phyloP scores from a whole-genome alignment of 2,329 filamentous ascomycete genomes.

The Alternaria gansuensis region DNA sequence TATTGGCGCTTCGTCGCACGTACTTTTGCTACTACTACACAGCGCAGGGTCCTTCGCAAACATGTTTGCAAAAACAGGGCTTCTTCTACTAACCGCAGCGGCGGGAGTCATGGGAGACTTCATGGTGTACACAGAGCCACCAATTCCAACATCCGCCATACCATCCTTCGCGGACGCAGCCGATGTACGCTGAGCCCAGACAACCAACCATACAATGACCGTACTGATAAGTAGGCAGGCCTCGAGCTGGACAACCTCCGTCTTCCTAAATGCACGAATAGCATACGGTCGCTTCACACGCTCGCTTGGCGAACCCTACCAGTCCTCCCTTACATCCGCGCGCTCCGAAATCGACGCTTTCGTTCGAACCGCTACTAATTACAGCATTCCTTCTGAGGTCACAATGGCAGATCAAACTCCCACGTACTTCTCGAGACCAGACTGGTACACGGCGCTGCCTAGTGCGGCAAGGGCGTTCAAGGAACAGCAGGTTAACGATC shows the following conservation, averaged over 20 bases:
- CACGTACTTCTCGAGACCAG: constrained; percentile 35
- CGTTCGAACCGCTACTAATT: constrained; percentile 34
- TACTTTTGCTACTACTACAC: constrained; percentile 2
- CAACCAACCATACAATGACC: too few relatives aligned
- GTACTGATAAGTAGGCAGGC: constrained; percentile 25
- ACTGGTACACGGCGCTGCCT: constrained; percentile 45
- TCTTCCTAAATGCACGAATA: constrained; percentile 38
- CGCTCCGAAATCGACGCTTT: constrained; percentile 41
- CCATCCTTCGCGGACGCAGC: constrained; percentile 36
- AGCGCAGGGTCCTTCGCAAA: constrained; percentile 4
- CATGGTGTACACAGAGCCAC: constrained; percentile 45
- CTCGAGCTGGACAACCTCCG: constrained; percentile 40
- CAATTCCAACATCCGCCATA: constrained; percentile 41
- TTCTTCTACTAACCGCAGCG: constrained; percentile 29
- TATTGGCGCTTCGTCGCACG: neutral
- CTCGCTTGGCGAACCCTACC: constrained; percentile 36
- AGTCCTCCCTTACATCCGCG: constrained; percentile 39
- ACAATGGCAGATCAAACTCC: constrained; percentile 35
- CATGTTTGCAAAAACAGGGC: constrained; percentile 27
- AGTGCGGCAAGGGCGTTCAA: constrained; percentile 40
- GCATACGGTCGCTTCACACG: constrained; percentile 35
- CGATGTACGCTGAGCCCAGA: constrained; percentile 25
- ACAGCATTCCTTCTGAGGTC: constrained; percentile 39
- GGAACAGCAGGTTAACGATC: constrained; percentile 43
- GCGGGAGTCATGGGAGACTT: constrained; percentile 39